Percentiles rank a stretch among this genome's conserved stretches.
Evolutionary conservation across 208 protist species (phyloP).

Genomic region (Leishmania turanica): DNA sequence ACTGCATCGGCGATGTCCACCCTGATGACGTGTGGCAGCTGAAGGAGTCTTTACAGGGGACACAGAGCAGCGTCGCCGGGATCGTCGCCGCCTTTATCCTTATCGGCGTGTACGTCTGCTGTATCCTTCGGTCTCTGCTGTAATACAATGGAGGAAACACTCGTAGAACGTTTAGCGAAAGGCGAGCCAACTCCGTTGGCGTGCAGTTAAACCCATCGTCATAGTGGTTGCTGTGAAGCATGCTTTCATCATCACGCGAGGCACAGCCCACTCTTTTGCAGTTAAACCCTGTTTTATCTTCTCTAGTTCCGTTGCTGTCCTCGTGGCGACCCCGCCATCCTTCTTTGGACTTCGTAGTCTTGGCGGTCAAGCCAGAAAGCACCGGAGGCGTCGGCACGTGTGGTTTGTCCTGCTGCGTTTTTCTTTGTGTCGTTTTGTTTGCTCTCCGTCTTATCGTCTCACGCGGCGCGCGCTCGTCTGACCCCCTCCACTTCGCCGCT

Average conservation of each 20-base stretch:
- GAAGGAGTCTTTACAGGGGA: slow-evolving; percentile 24
- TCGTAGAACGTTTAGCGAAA: no score
- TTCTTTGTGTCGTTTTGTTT: neutral
- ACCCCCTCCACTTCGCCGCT: neutral
- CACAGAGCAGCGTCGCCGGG: slow-evolving; percentile 25
- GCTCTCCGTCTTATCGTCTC: neutral
- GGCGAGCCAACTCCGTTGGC: neutral
- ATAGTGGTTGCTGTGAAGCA: neutral
- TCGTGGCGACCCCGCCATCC: neutral
- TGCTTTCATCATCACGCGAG: neutral
- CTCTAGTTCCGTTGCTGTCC: neutral
- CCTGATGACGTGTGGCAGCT: slow-evolving; percentile 45
- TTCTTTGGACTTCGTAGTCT: neutral
- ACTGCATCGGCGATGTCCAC: slow-evolving; percentile 73
- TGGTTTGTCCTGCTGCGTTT: neutral
- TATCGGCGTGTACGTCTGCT: slow-evolving; percentile 33
- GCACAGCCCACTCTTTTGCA: neutral
- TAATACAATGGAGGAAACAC: neutral
- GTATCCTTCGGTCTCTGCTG: slow-evolving; percentile 38
- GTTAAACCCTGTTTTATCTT: neutral
- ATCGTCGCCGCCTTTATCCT: slow-evolving; percentile 36
- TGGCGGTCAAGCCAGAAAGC: neutral
- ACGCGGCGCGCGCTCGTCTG: neutral
- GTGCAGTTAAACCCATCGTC: neutral
- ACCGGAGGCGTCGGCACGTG: no score